Evolutionary conservation across 2,329 filamentous ascomycete genomes (phyloP), one percentile per base, ranked within the genome.

Genomic region (Periconia sp.): DNA sequence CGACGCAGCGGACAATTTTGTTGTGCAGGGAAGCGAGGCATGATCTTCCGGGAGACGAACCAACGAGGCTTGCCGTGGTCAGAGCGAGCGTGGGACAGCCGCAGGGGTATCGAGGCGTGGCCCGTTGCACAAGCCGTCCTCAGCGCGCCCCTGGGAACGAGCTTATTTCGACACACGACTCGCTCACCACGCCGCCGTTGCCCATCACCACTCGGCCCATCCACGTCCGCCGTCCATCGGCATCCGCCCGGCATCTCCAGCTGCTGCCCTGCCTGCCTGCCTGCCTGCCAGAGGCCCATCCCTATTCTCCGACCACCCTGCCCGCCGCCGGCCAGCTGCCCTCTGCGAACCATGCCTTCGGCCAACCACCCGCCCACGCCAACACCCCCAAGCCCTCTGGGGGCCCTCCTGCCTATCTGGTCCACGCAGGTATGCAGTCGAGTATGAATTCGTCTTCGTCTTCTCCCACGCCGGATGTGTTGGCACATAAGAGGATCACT

Each of bases 11-110:
- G 53, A 48, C 48, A 51, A 49, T 53, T 53, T n/a, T 60, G 46
- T 44, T 52, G 49, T 45, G 48, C 58, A 55, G 49, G 52, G 51
- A 58, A 54, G 46, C 51, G 38, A 41, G 57, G 57, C 62, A 63
- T 67, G 61, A 69, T 67, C 63, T 66, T 50, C 64, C 64, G 59
- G 62, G 56, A 57, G 54, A 57, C 48, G 46, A 31, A 50, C 38
- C 47, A 54, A 44, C 52, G 32, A 54, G 43, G 43, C 42, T 48
- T 46, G 48, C 34, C 51, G 45, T 51, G 53, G 48, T 57, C 50
- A 56, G 44, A 49, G 52, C 51, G 56, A 55, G 58, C 48, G 53
- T 57, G 55, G 56, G 54, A 50, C 40, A 46, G 48, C 36, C 30
- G 48, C 64, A 69, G 57, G 66, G 66, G 50, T 62, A 52, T 24